Base-by-base conservation (phyloP, 108 stramenopile genomes). In the Cyclostephanos invisitatus region DNA sequence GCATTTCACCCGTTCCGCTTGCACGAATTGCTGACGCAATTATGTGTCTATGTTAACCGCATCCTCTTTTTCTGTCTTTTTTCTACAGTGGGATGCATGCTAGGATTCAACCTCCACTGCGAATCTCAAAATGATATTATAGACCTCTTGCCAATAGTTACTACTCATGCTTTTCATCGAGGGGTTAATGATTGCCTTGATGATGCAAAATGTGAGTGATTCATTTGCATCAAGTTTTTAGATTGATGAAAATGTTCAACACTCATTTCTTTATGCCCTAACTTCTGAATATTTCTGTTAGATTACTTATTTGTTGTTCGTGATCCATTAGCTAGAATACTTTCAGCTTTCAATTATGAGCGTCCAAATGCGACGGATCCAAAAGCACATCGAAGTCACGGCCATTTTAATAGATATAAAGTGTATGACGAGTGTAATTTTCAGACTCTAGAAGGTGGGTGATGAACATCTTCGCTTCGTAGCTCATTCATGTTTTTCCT, bases 51-150 rank as follows among this genome's bases (percentile, higher is more conserved):
- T 44, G 14, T 14, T 11, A 40, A 38, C 62, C 35, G 6, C 32
- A 18, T 62, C 38, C 14, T 37, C 36, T 20, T 9, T 22, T 63
- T 10, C 10, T 7, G 1, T 6, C 21, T 63, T n/a, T 63, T 14
- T 38, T 18, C 22, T 64, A 10, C 40, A 64, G 62, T 73, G 20
- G 73, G 77, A 20, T 78, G 77, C 60, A 53, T 54, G 40, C 64
- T 78, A 0, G 77, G 77, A 50, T 78, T 78, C 25, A 66, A 70
- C 18, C 65, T 78, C 11, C 77, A 78, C 56, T 78, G 77, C 35
- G 27, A 65, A 40, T n/a, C 38, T 22, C 8, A 51, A 2, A 64
- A 64, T 48, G 64, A 72, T 36, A 64, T 69, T 7, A 42, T 50
- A 58, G 60, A 72, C 10, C 29, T 73, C 37, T 44, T 80, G n/a